Evolutionary conservation across 2,329 filamentous ascomycete genomes (phyloP).

Genomic region (Coleophoma cylindrospora): DNA sequence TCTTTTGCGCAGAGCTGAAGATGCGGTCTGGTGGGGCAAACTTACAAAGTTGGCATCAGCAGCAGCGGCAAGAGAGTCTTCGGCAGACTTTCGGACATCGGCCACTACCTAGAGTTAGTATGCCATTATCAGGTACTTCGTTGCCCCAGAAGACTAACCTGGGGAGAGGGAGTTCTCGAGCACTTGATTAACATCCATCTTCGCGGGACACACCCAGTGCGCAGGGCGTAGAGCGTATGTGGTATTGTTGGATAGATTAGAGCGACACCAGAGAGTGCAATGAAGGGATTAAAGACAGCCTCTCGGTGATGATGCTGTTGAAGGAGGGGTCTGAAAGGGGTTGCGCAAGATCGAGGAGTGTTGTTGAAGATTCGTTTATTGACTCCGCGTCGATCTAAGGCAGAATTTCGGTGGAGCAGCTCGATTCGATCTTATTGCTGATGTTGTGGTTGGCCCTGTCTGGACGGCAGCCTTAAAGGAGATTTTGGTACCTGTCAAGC

Average conservation of each 20-base stretch:
- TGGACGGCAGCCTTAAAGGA: too few relatives aligned
- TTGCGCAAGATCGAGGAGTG: slow-evolving; percentile 5
- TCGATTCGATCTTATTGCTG: not conserved
- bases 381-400: slow-evolving; percentile 3
- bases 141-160: slow-evolving; percentile 52
- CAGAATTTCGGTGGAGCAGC: not conserved
- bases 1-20: slow-evolving; percentile 12
- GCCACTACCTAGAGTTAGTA: slow-evolving; percentile 62
- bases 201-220: slow-evolving; percentile 31
- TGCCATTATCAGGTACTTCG: not conserved
- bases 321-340: slow-evolving; percentile 2
- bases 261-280: too few relatives aligned
- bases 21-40: slow-evolving; percentile 24
- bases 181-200: slow-evolving; percentile 97
- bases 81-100: slow-evolving; percentile 80
- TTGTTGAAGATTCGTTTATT: slow-evolving; percentile 3
- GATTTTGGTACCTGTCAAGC: too few relatives aligned
- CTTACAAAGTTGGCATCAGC: slow-evolving; percentile 91
- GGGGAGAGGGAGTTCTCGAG: slow-evolving; percentile 94
- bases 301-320: slow-evolving; percentile 2
- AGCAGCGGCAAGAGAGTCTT: slow-evolving; percentile 89
- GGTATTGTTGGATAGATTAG: not conserved
- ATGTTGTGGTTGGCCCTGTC: not conserved
- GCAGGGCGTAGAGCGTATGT: slow-evolving; percentile 12
- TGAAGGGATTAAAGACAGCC: not conserved